A percentile compares a stretch with the other conserved stretches of the same genome.
These are phyloP conservation scores for Waltergamsia citrina DNA, from an alignment of 2,329 filamentous ascomycete genomes.

Conservation along the genomic window DNA sequence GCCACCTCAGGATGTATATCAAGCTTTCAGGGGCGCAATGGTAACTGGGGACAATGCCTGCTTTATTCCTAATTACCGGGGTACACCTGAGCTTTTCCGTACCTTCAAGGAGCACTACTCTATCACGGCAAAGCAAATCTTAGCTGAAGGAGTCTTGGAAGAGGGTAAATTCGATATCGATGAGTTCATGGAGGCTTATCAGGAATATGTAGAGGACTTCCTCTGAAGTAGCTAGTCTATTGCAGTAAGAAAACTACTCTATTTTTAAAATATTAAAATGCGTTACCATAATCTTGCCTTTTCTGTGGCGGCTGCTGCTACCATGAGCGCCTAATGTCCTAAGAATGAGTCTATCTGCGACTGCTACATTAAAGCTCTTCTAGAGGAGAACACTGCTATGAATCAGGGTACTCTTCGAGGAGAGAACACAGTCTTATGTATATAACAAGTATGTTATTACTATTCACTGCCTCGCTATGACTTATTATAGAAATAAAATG, in stretches of 20 bases:
- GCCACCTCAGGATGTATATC: slow-evolving; percentile 9
- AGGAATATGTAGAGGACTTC: slow-evolving; percentile 13
- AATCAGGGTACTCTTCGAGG: slow-evolving; percentile 46
- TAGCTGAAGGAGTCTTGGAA: slow-evolving; percentile 6
- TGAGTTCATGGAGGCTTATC: slow-evolving; percentile 11
- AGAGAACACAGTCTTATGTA: no score
- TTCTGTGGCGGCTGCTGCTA: slow-evolving; percentile 10
- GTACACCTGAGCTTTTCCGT: slow-evolving; percentile 7
- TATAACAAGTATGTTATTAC: no score
- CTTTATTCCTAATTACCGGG: slow-evolving; percentile 11
- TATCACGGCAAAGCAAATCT: slow-evolving; percentile 6
- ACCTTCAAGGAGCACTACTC: slow-evolving; percentile 10
- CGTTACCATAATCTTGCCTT: slow-evolving; percentile 11
- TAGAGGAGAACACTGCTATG: slow-evolving; percentile 47
- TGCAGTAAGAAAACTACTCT: no score
- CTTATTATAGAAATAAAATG: no score
- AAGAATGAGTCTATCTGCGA: slow-evolving; percentile 46
- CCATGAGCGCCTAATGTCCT: slow-evolving; percentile 32
- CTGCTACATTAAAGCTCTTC: slow-evolving; percentile 51
- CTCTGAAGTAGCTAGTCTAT: no score
- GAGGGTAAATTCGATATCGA: slow-evolving; percentile 7
- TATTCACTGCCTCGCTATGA: no score
- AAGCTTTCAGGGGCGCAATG: slow-evolving; percentile 13
- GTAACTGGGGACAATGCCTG: slow-evolving; percentile 12
- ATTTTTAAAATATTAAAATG: no score